Base-by-base conservation (phyloP, 2,329 filamentous ascomycete genomes). In the Fusarium illudens region DNA sequence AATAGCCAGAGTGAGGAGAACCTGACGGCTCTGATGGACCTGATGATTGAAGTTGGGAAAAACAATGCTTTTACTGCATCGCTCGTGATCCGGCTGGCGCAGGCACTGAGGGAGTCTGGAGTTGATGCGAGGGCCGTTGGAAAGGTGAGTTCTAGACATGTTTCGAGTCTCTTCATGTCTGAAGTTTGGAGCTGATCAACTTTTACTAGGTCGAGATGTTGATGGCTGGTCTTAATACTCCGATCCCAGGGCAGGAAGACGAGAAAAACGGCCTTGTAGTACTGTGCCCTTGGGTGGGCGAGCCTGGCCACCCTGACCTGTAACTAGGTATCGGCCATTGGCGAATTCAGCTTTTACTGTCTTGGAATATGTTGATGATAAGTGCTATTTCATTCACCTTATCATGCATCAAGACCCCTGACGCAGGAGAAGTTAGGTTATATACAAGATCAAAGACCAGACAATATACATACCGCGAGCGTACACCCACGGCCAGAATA, bases 41-140 rank as follows among this genome's bases (percentile, higher is more conserved):
- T 69, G 0, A 69, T 69, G 54, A 81, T 87, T 0, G 84, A 90
- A 30, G 92, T 96, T 67, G 85, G 85, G 5, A 69, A 69, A 32
- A 69, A 20, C 4, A 69, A 69, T 1, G 57, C 54, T 29, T 69
- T 69, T 33, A 39, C 55, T 1, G 65, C 67, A 1, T 69, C 15
- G 84, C 89, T 49, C 88, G 96, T 73, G 82, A 92, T 36, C 88
- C 82, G 30, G 77, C 90, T 72, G 92, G 92, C 8, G 85, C 87
- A 69, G 3, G 44, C 96, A 92, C 76, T 96, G 92, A 58, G 39
- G 12, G 30, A 58, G 5, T 66, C 62, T 15, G 66, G 65, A 8
- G 44, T 57, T 6, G 58, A 69, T 46, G 51, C 36, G 5, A 42
- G 12, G 4, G 62, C 65, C 3, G 57, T 42, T 19, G 67, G 53